Evolutionary conservation across 257 asterid species (phyloP).

Genomic region (Schizonepeta tenuifolia): DNA sequence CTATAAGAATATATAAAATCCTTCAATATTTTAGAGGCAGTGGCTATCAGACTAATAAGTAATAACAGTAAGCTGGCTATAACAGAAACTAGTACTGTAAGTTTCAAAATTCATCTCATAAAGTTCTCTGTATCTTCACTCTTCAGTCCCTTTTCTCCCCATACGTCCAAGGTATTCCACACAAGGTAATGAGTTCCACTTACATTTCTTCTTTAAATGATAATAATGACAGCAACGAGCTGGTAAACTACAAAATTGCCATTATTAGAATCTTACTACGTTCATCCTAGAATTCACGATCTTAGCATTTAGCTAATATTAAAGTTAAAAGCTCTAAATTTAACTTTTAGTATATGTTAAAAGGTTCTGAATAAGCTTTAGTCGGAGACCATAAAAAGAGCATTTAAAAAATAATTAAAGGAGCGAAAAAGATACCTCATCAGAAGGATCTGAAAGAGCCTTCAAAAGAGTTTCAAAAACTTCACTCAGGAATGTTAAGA

Average conservation of each 20-base stretch:
- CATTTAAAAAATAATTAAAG: conserved; percentile 23
- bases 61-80: not conserved
- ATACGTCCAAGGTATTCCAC: not conserved
- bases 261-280: not conserved
- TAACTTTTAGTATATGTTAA: not conserved
- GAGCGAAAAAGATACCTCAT: conserved; percentile 72
- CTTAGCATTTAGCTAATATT: not conserved
- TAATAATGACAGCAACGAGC: not conserved
- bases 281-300: not conserved
- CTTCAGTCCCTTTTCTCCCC: not conserved
- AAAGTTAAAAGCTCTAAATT: conserved; percentile 14
- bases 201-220: not conserved
- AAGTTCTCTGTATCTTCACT: not conserved
- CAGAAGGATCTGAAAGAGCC: conserved; percentile 97
- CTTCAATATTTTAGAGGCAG: not conserved
- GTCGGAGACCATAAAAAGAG: conserved; percentile 11
- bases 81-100: not conserved
- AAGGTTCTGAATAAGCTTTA: conserved; percentile 7
- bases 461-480: conserved; percentile 83
- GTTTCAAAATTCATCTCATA: not conserved
- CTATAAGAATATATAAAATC: not conserved
- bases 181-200: not conserved
- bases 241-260: not conserved
- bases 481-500: conserved; percentile 74
- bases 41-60: not conserved